Evolutionary conservation across 2,329 filamentous ascomycete species (phyloP).

Genomic region (Colletotrichum siamense): DNA sequence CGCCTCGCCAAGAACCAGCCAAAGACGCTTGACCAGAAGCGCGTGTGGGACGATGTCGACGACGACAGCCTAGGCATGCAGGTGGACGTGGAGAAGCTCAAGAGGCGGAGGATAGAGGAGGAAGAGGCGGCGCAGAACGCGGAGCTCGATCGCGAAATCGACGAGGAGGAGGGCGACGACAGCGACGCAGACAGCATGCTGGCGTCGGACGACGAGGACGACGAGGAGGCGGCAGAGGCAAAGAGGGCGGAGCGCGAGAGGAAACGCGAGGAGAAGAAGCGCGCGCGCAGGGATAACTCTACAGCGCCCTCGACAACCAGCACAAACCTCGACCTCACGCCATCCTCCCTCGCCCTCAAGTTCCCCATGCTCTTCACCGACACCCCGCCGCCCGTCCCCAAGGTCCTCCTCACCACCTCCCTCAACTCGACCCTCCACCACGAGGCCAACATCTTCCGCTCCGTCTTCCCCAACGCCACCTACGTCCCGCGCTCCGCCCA

Average conservation of each 20-base stretch:
- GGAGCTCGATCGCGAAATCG: slow-evolving; percentile 33
- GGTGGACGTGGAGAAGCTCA: slow-evolving; percentile 66
- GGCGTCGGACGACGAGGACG: slow-evolving; percentile 63
- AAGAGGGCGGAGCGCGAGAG: slow-evolving; percentile 45
- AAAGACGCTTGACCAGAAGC: slow-evolving; percentile 82
- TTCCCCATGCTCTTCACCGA: slow-evolving; percentile 69
- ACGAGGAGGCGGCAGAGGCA: slow-evolving; percentile 50
- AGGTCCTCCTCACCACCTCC: slow-evolving; percentile 90
- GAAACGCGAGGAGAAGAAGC: slow-evolving; percentile 24
- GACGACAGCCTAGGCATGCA: slow-evolving; percentile 59
- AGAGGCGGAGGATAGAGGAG: slow-evolving; percentile 61
- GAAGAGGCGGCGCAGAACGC: slow-evolving; percentile 54
- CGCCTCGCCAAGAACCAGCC: slow-evolving; percentile 82
- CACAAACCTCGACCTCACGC: slow-evolving; percentile 69
- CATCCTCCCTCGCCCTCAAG: slow-evolving; percentile 63
- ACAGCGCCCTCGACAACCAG: slow-evolving; percentile 64
- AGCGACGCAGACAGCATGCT: slow-evolving; percentile 75
- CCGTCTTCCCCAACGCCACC: slow-evolving; percentile 83
- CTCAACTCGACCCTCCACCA: slow-evolving; percentile 88
- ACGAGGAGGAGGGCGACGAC: slow-evolving; percentile 54
- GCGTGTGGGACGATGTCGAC: slow-evolving; percentile 84
- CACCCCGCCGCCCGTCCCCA: slow-evolving; percentile 68
- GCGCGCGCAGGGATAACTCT: slow-evolving; percentile 54
- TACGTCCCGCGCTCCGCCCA: slow-evolving; percentile 90
- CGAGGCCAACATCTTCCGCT: slow-evolving; percentile 78